Percentiles rank a stretch among this genome's conserved stretches.
Evolutionary conservation across 2,329 filamentous ascomycete species (phyloP).

Genomic region (Aspergillaceae sp.): DNA sequence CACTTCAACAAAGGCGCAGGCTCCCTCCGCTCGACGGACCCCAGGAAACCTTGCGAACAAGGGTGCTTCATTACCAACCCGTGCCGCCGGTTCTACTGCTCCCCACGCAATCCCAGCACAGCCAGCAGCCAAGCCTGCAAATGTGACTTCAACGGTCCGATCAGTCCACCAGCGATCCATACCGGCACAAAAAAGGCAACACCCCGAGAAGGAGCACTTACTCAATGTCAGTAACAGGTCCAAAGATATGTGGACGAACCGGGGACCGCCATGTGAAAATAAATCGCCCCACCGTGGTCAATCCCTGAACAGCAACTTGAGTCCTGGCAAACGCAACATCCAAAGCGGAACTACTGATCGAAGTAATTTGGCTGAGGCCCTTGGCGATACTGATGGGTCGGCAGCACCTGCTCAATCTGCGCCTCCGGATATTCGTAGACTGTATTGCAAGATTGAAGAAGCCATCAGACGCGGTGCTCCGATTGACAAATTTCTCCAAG

Average conservation of each 20-base stretch:
- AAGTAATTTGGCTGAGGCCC: neutral
- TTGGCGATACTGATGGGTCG: conserved; percentile 3
- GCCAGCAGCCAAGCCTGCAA: neutral
- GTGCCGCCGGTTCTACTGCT: neutral
- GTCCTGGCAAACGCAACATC: neutral
- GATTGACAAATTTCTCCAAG: conserved; percentile 20
- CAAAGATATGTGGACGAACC: neutral
- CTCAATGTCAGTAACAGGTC: neutral
- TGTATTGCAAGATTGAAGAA: conserved; percentile 24
- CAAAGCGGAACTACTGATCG: neutral
- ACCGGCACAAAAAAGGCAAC: conserved; percentile 1
- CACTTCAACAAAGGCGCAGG: neutral
- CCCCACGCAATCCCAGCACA: neutral
- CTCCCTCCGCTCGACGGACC: neutral
- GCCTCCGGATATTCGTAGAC: conserved; percentile 14
- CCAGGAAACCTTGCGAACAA: neutral
- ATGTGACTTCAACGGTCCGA: neutral
- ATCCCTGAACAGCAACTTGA: neutral
- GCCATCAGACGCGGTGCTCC: conserved; percentile 20
- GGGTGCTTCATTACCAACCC: neutral
- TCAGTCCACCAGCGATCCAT: neutral
- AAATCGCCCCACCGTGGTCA: neutral
- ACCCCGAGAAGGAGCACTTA: neutral
- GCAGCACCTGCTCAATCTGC: conserved; percentile 4
- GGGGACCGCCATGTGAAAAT: neutral